phyloP scores from a whole-genome alignment of 345 rosid species.

The Murraya koenigii region DNA sequence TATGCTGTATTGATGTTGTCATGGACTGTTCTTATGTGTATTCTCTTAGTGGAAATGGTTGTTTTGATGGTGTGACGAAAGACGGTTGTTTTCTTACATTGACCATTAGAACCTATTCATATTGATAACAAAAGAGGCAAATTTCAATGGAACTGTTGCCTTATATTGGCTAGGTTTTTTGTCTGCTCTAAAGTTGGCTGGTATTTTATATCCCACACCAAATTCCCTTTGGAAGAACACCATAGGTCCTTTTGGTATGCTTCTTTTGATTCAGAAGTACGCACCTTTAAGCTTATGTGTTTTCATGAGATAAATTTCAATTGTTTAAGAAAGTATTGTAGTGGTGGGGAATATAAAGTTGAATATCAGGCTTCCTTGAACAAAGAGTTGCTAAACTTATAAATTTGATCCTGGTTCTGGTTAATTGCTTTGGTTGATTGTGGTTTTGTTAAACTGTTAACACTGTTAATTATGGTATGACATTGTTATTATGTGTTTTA shows the following conservation, averaged over 20 bases:
- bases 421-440: conserved; percentile 2
- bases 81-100: background rate
- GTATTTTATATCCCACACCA: background rate
- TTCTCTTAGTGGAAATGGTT: background rate
- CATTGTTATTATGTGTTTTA: background rate
- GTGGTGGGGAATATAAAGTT: background rate
- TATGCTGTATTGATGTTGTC: background rate
- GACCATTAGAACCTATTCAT: background rate
- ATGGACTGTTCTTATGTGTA: background rate
- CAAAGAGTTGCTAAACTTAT: background rate
- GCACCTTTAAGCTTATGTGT: background rate
- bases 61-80: background rate
- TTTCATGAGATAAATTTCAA: background rate
- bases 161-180: background rate
- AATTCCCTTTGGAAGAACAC: background rate
- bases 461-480: background rate
- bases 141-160: background rate
- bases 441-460: background rate
- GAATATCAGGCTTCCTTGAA: background rate
- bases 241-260: background rate
- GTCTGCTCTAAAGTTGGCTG: background rate
- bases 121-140: background rate
- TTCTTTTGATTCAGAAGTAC: background rate
- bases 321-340: background rate
- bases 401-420: background rate